Evolutionary conservation across 352 stramenopile genomes (phyloP), one percentile per base, ranked within the genome.

Genomic region (Pythium apleroticum): DNA sequence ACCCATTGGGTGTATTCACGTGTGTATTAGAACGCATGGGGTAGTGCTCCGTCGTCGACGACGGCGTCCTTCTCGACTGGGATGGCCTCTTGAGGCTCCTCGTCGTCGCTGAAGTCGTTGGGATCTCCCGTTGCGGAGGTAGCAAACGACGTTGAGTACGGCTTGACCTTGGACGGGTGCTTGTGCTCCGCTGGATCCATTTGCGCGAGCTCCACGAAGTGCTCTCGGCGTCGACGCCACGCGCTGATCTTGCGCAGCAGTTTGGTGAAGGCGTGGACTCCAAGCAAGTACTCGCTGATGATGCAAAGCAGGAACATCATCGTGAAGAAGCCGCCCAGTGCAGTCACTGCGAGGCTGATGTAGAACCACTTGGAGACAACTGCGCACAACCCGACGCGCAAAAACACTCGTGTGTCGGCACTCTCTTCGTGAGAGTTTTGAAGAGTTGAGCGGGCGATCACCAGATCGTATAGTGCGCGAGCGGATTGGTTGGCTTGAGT

Each of bases 171-270:
- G 19, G 43, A 25, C 20, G 15, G n/a, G 43, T 50, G 43, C 17
- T 28, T 20, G 8, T 50, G 17, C 6, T 60, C 54, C 24, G 37
- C 8, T 53, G 39, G 28, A 22, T 67, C 60, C 14, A 56, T 31
- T 46, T 67, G 60, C 24, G 60, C 43, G 52, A 67, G 60, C 24
- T 68, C 62, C 5, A 68, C 39, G 33, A 68, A 63, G 10, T 67
- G 52, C 22, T 31, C 27, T 6, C 39, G 15, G 45, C 33, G 20
- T 0, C 30, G 24, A 25, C 20, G 24, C 20, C 52, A 27, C 28
- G 49, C 22, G 1, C 45, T 53, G 61, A 63, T 31, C 43, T 46
- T 63, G 1, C 53, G 43, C 3, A 49, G 53, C 2, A 62, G 35
- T 1, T 28, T 37, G 17, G 53, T 28, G 53, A 54, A 63, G 10